A percentile compares a stretch with the other conserved stretches of the same genome.
phyloP scores from a whole-genome alignment of 2,329 filamentous ascomycete species.

The Colletotrichum lentis region DNA sequence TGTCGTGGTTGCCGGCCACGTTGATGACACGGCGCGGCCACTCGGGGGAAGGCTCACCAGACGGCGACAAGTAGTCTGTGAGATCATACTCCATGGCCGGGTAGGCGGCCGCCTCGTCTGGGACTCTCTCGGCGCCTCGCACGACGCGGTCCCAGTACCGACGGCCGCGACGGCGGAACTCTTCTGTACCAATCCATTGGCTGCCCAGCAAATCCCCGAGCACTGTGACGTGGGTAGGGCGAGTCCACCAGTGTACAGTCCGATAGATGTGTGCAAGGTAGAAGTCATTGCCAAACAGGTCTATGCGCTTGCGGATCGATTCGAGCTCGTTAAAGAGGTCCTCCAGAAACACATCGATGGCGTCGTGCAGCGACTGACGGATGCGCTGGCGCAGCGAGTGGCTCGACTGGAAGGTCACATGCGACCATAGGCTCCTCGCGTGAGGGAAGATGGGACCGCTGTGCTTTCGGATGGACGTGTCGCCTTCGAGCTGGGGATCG shows the following conservation, averaged over 20 bases:
- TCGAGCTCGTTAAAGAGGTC: slow-evolving; percentile 75
- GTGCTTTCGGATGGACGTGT: slow-evolving; percentile 77
- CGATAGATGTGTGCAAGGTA: slow-evolving; percentile 95
- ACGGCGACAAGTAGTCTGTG: slow-evolving; percentile 57
- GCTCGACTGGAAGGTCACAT: slow-evolving; percentile 56
- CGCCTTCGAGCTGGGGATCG: slow-evolving; percentile 93
- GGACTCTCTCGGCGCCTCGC: slow-evolving; percentile 69
- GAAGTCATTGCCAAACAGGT: slow-evolving; percentile 91
- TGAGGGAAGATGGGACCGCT: slow-evolving; percentile 64
- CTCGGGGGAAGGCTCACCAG: slow-evolving; percentile 47
- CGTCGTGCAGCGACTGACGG: slow-evolving; percentile 63
- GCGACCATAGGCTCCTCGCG: slow-evolving; percentile 55
- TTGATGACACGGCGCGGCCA: slow-evolving; percentile 88
- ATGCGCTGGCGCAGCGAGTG: slow-evolving; percentile 62
- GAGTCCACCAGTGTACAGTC: slow-evolving; percentile 81
- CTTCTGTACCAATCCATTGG: slow-evolving; percentile 89
- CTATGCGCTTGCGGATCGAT: slow-evolving; percentile 79
- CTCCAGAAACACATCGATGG: slow-evolving; percentile 68
- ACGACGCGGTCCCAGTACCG: slow-evolving; percentile 87
- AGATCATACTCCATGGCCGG: slow-evolving; percentile 60
- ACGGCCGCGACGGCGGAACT: slow-evolving; percentile 77
- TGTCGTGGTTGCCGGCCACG: slow-evolving; percentile 92
- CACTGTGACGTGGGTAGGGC: slow-evolving; percentile 86
- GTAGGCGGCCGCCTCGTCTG: slow-evolving; percentile 60
- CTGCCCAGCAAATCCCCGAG: slow-evolving; percentile 92